phyloP scores from a whole-genome alignment of 192 early-diverging fungal species.

The Backusella liffmaniae region DNA sequence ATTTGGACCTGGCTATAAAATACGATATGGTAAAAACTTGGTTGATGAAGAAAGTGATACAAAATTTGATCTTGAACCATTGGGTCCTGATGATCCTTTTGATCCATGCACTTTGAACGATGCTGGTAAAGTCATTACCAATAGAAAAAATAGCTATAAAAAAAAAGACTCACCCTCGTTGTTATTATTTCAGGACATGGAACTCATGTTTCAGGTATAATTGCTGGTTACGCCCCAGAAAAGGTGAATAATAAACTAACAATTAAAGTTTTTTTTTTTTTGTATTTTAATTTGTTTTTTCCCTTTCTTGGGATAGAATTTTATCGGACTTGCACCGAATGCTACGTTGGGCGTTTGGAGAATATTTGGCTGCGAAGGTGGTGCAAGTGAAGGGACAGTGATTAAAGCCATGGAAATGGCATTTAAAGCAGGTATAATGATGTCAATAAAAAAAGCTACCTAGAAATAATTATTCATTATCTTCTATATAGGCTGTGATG shows the following conservation, averaged over 20 bases:
- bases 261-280: neutral
- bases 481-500: slow-evolving; percentile 40
- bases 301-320: slow-evolving; percentile 21
- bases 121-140: neutral
- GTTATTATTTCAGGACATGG: slow-evolving; percentile 50
- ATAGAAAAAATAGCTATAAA: neutral
- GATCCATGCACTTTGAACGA: slow-evolving; percentile 26
- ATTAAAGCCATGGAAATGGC: slow-evolving; percentile 75
- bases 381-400: slow-evolving; percentile 66
- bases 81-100: slow-evolving; percentile 43
- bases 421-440: slow-evolving; percentile 43
- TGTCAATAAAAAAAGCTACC: neutral
- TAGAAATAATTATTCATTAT: neutral
- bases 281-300: slow-evolving; percentile 11
- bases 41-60: slow-evolving; percentile 51
- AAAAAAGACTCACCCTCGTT: neutral
- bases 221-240: slow-evolving; percentile 36
- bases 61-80: neutral
- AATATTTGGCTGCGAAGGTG: slow-evolving; percentile 75
- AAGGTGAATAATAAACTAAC: slow-evolving; percentile 8
- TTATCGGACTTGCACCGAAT: slow-evolving; percentile 60
- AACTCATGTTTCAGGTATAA: slow-evolving; percentile 63
- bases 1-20: slow-evolving; percentile 58
- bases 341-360: slow-evolving; percentile 77
- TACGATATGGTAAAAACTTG: slow-evolving; percentile 61